A percentile compares a stretch with the other conserved stretches of the same genome.
phyloP scores from a whole-genome alignment of 2,329 filamentous ascomycete species.

The Pseudocercospora eumusae region DNA sequence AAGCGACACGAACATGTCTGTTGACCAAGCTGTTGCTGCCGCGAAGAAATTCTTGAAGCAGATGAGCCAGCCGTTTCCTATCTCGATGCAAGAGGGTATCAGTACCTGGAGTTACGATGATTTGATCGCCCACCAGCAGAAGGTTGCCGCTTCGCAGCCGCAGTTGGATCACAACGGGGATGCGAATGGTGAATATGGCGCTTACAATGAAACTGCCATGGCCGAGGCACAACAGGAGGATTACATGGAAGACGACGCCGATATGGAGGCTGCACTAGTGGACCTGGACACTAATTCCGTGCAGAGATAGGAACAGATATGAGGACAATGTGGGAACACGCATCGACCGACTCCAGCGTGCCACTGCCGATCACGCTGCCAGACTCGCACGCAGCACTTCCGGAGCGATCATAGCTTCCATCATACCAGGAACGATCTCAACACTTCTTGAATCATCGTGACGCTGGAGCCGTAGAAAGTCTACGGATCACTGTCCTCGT shows the following conservation, averaged over 20 bases:
- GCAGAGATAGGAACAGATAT: neutral
- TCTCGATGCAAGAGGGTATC: constrained; percentile 84
- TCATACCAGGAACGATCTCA: no score
- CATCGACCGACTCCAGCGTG: neutral
- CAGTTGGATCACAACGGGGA: constrained; percentile 59
- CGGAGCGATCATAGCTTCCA: no score
- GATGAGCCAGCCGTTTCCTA: constrained; percentile 88
- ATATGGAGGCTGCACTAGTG: constrained; percentile 43
- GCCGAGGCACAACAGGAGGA: constrained; percentile 37
- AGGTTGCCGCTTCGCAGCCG: constrained; percentile 68
- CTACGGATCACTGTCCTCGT: no score
- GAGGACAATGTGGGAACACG: neutral
- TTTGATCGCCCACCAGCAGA: constrained; percentile 74
- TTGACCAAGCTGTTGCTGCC: constrained; percentile 88
- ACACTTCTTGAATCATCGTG: no score
- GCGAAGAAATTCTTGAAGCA: constrained; percentile 86
- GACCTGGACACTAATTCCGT: constrained; percentile 34
- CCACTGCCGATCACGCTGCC: neutral
- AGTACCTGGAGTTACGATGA: constrained; percentile 87
- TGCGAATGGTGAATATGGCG: constrained; percentile 46
- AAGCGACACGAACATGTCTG: constrained; percentile 84
- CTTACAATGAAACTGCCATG: constrained; percentile 39
- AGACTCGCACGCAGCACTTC: neutral
- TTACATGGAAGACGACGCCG: constrained; percentile 40
- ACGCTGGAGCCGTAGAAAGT: no score